Conservation (phyloP, 2,329 filamentous ascomycete species). For the Samsoniella hepiali region DNA sequence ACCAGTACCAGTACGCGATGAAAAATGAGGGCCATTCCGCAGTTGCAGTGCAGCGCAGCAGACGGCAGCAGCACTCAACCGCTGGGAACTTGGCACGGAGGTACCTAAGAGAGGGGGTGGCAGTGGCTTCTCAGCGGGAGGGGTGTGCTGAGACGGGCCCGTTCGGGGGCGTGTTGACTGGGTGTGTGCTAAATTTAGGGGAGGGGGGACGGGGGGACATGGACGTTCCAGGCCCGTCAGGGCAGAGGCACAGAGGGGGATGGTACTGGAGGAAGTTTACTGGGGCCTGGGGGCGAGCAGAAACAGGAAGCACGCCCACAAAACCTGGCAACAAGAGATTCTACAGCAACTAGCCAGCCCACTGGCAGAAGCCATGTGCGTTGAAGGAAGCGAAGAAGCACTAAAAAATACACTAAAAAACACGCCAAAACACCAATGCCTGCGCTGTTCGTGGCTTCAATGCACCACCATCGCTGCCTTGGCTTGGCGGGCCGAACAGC, state of each 20-base stretch:
- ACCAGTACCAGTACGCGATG: background rate
- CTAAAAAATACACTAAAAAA: background rate
- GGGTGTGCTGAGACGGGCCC: too few species aligned
- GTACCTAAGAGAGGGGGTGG: too few species aligned
- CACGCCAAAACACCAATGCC: background rate
- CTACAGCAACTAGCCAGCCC: too few species aligned
- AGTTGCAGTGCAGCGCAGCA: too few species aligned
- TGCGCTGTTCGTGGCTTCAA: too few species aligned
- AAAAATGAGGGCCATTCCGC: conserved; percentile 1
- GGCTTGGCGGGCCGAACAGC: conserved; percentile 1
- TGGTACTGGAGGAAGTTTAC: too few species aligned
- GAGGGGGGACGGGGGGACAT: background rate
- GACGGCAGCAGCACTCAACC: too few species aligned
- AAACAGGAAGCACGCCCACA: too few species aligned
- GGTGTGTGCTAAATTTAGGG: background rate
- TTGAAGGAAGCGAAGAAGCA: background rate
- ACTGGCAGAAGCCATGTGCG: background rate
- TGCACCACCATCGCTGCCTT: background rate
- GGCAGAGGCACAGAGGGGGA: background rate
- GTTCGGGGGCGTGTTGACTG: too few species aligned
- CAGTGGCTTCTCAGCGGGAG: background rate
- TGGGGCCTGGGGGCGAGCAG: too few species aligned
- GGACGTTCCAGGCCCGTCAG: background rate
- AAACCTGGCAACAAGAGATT: too few species aligned
- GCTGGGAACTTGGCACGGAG: too few species aligned